Evolutionary conservation across 2,329 filamentous ascomycete species (phyloP), one percentile per base, ranked within the genome.

Genomic region (Colletotrichum karsti): DNA sequence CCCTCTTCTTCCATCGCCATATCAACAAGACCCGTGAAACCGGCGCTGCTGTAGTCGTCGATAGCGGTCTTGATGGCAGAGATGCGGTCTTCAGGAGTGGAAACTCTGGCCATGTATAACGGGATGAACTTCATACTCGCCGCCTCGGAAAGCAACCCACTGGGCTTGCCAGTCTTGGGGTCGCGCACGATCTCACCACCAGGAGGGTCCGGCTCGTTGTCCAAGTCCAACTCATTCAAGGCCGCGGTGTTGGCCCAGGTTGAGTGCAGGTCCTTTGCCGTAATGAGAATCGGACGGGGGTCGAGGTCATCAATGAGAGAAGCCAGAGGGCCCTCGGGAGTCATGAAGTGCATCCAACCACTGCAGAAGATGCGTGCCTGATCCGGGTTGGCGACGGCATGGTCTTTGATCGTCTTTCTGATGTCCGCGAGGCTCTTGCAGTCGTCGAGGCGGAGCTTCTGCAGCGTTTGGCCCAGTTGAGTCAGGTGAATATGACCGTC

Each of bases 1-100:
- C 78, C 80, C 48, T 83, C 84, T 60, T 88, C 84, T 70, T 89
- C 85, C 85, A 89, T 87, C 4, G 86, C 86, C 86, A 89, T 88
- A 67, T 89, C 87, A 9, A 88, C 78, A 42, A 86, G 74, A 2
- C 86, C 85, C 2, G 87, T 88, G 71, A 86, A 87, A 3, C 87
- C 87, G 1, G 80, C 80, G 2, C 79, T 77, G 66, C 81, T 82
- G 70, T 88, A 88, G 9, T 83, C 82, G 1, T 77, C 70, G 26
- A 88, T 79, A 0, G 85, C 87, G 1, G 79, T 80, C 50, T 73
- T 74, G 26, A 89, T 74, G 2, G 85, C 82, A 3, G 76, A 78
- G 12, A 82, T 74, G 59, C 87, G 83, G 70, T 88, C 85, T 18
- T 82, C 80, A 67, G 85, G 77, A 6, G 81, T 79, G 1, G 85